Conservation (phyloP, 1,284 basidiomycete species). For the Grifola frondosa region DNA sequence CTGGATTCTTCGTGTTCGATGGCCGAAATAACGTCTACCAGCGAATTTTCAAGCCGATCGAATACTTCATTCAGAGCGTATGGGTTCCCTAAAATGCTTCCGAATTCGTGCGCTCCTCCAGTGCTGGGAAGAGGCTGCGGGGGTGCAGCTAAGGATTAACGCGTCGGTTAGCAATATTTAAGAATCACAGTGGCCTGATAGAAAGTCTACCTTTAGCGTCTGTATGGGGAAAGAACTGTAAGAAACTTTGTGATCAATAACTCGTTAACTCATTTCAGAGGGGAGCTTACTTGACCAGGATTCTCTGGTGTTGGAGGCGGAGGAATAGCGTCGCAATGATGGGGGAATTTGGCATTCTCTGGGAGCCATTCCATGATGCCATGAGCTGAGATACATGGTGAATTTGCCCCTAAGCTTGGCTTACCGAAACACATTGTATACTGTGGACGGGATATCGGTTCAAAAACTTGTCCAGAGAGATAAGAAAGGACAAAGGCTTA, state of each 20-base stretch:
- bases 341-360: slow-evolving; percentile 32
- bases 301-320: slow-evolving; percentile 32
- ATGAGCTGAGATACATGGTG: too few relatives aligned
- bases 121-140: slow-evolving; percentile 27
- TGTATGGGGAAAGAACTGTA: slow-evolving; percentile 30
- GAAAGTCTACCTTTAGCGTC: slow-evolving; percentile 26
- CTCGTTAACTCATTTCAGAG: neutral
- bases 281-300: slow-evolving; percentile 26
- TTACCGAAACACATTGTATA: too few relatives aligned
- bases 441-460: too few relatives aligned
- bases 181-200: neutral
- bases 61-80: slow-evolving; percentile 23
- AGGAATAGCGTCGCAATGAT: slow-evolving; percentile 20
- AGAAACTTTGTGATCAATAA: neutral
- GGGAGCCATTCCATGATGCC: too few relatives aligned
- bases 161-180: neutral
- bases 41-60: slow-evolving; percentile 23
- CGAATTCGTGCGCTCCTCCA: slow-evolving; percentile 20
- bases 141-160: slow-evolving; percentile 22
- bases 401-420: too few relatives aligned
- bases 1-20: slow-evolving; percentile 23
- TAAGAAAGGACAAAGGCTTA: too few relatives aligned
- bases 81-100: slow-evolving; percentile 22
- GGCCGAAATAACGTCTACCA: slow-evolving; percentile 22
- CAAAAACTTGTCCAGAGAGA: too few relatives aligned